Percentiles rank a stretch among this genome's conserved stretches.
Conservation (phyloP, 306 rosid genomes). For the Quercus agrifolia region DNA sequence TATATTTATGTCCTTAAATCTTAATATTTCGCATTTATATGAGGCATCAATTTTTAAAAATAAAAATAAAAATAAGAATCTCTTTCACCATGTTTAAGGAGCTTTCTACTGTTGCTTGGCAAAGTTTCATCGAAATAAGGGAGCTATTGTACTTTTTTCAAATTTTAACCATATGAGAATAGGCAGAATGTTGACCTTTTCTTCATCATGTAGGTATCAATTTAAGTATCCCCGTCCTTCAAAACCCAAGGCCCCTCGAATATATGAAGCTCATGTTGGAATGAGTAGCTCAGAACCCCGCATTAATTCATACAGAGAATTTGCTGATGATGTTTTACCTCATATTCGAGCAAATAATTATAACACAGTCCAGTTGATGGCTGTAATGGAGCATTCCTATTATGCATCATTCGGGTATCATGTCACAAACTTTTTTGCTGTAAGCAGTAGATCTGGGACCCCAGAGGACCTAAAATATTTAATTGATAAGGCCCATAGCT, state of each 20-base stretch:
- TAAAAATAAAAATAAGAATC: neutral
- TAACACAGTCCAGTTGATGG: conserved; percentile 95
- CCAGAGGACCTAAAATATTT: conserved; percentile 96
- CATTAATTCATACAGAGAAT: conserved; percentile 81
- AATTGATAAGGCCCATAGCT: conserved; percentile 87
- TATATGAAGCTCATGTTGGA: conserved; percentile 97
- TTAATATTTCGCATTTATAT: neutral
- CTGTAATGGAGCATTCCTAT: conserved; percentile 97
- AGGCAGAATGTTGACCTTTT: neutral
- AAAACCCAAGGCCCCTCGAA: conserved; percentile 69
- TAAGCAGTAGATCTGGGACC: conserved; percentile 93
- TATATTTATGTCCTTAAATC: neutral
- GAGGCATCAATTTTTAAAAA: neutral
- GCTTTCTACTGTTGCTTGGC: neutral
- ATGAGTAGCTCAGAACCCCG: conserved; percentile 94
- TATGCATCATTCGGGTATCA: conserved; percentile 98
- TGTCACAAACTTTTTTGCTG: conserved; percentile 90
- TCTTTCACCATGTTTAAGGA: neutral
- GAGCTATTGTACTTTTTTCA: neutral
- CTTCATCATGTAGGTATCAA: conserved; percentile 56
- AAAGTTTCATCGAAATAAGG: neutral
- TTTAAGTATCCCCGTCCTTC: conserved; percentile 72
- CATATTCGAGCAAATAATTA: conserved; percentile 82
- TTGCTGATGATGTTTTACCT: conserved; percentile 87
- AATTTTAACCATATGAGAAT: neutral